Evolutionary conservation across 352 stramenopile species (phyloP).

Genomic region (Phytophthora crassamura): DNA sequence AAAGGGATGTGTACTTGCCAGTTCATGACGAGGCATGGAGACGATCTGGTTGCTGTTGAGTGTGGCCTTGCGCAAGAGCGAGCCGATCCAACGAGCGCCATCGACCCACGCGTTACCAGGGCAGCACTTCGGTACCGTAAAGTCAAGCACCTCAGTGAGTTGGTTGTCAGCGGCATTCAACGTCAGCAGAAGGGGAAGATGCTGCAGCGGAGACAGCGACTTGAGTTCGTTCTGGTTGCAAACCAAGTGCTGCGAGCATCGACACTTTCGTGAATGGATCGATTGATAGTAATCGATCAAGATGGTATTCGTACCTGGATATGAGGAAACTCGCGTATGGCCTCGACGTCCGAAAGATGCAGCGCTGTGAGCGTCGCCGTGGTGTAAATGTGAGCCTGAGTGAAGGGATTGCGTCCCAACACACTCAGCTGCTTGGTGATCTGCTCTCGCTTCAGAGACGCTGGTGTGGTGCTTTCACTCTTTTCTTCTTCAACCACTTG

Average conservation of each 20-base stretch:
- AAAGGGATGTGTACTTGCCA: conserved; percentile 62
- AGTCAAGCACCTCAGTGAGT: conserved; percentile 69
- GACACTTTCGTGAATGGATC: neutral
- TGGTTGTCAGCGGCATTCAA: conserved; percentile 69
- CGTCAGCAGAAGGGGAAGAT: conserved; percentile 61
- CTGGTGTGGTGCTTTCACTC: conserved; percentile 6
- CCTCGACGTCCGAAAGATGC: conserved; percentile 48
- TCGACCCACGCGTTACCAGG: conserved; percentile 58
- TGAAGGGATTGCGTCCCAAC: conserved; percentile 71
- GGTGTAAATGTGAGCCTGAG: conserved; percentile 67
- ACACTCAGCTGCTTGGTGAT: conserved; percentile 53
- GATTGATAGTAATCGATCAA: neutral
- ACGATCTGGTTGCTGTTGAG: conserved; percentile 63
- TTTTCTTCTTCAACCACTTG: neutral
- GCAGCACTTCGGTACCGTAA: conserved; percentile 66
- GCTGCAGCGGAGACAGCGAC: conserved; percentile 49
- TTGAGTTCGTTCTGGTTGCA: conserved; percentile 60
- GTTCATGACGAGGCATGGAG: conserved; percentile 46
- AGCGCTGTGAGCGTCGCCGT: conserved; percentile 53
- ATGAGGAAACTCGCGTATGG: conserved; percentile 55
- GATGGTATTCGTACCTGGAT: conserved; percentile 51
- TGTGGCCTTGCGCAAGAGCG: conserved; percentile 60
- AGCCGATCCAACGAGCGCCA: conserved; percentile 67
- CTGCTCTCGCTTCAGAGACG: conserved; percentile 34
- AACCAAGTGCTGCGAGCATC: conserved; percentile 53